phyloP scores from a whole-genome alignment of 2,329 filamentous ascomycete species.

The Zymoseptoria pseudotritici region DNA sequence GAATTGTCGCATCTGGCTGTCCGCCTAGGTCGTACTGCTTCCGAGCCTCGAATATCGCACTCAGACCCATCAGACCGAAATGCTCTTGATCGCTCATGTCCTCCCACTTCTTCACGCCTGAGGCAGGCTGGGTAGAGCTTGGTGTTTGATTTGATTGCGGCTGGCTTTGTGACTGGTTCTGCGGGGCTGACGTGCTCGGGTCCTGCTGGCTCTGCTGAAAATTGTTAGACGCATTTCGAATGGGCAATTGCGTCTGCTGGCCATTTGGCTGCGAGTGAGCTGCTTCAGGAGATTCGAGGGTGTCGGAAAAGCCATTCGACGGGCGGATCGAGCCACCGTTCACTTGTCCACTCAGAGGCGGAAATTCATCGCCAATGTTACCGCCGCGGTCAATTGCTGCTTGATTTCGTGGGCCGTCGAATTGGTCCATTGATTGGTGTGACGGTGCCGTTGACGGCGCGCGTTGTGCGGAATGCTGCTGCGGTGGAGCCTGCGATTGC shows the following conservation, averaged over 20 bases:
- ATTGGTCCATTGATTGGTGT: conserved; percentile 46
- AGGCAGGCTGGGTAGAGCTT: conserved; percentile 19
- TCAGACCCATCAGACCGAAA: conserved; percentile 53
- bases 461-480: conserved; percentile 35
- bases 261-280: conserved; percentile 16
- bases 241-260: conserved; percentile 20
- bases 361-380: conserved; percentile 54
- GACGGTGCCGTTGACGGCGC: conserved; percentile 38
- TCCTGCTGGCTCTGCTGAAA: conserved; percentile 19
- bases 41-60: conserved; percentile 40
- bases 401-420: conserved; percentile 46
- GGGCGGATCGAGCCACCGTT: conserved; percentile 36
- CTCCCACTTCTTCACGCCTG: conserved; percentile 37
- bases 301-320: conserved; percentile 18
- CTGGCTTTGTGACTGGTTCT: conserved; percentile 7
- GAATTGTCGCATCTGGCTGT: conserved; percentile 25
- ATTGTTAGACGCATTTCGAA: conserved; percentile 17
- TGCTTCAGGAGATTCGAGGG: conserved; percentile 19
- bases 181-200: conserved; percentile 7
- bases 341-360: conserved; percentile 49
- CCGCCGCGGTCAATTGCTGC: conserved; percentile 14
- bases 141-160: conserved; percentile 3
- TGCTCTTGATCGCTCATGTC: conserved; percentile 55
- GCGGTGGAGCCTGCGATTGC: conserved; percentile 34
- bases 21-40: conserved; percentile 20